These are phyloP conservation scores for Seiridium unicorne DNA, from an alignment of 2,329 filamentous ascomycete species.

Conservation along the genomic window DNA sequence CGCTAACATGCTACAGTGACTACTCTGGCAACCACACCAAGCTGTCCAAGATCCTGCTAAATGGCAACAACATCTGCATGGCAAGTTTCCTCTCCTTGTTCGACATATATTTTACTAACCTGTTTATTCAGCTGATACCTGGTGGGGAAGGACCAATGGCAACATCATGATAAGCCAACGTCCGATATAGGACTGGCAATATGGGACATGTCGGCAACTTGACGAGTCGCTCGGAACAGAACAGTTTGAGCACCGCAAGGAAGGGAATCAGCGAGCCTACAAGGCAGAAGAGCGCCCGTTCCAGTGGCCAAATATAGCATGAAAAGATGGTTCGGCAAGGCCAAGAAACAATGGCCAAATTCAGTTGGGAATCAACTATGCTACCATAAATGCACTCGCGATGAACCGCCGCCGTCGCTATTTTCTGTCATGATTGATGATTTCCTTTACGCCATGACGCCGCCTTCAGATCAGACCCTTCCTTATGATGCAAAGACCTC, in stretches of 20 bases:
- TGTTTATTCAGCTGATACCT: constrained; percentile 62
- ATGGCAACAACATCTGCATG: constrained; percentile 99
- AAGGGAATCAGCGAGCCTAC: too few species aligned
- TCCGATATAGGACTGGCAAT: too few species aligned
- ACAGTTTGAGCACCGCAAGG: too few species aligned
- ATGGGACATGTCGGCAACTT: too few species aligned
- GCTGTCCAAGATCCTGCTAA: constrained; percentile 89
- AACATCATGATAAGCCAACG: constrained; percentile 18
- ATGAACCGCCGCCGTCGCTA: background rate
- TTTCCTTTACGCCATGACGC: constrained; percentile 1
- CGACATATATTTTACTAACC: background rate
- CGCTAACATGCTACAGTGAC: constrained; percentile 60
- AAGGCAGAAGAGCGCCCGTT: too few species aligned
- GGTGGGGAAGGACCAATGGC: constrained; percentile 69
- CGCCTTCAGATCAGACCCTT: constrained; percentile 9
- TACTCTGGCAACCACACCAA: constrained; percentile 86
- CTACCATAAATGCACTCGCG: background rate
- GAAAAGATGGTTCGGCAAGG: too few species aligned
- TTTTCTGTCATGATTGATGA: background rate
- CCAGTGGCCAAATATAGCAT: too few species aligned
- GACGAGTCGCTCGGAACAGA: too few species aligned
- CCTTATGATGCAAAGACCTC: constrained; percentile 8
- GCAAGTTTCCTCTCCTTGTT: constrained; percentile 46
- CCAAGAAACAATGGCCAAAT: background rate
- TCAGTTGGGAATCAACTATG: constrained; percentile 2